Base-by-base conservation (phyloP, 1,139 yeast genomes). In the Diutina pseudorugosa region DNA sequence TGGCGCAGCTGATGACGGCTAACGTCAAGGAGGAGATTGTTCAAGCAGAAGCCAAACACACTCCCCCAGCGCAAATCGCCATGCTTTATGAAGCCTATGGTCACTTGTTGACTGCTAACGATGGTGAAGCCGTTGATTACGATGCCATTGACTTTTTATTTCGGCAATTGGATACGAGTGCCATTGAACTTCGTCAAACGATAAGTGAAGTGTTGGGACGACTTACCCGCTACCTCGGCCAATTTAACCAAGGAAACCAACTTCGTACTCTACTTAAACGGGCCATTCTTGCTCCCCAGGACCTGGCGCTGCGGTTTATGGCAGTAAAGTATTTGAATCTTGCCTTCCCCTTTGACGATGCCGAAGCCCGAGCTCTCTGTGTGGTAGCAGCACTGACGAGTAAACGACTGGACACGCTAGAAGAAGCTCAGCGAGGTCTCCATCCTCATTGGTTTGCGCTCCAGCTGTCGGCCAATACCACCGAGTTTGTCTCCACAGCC, bases 361-460 rank as follows among this genome's bases (percentile, higher is more conserved):
- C 86, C 0, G 79, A 79, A 47, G 88, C 94, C 0, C 73, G 97
- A 55, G 61, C 78, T 52, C 67, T 88, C 44, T 84, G 93, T 61
- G 64, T 90, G 19, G 65, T 85, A 52, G 96, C 90, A 8, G 67
- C 88, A 11, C 68, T 79, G 18, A 61, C 72, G 27, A 66, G 65
- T 3, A 85, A 85, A 58, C 72, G 86, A 52, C 74, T 88, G 1
- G 96, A 89, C 58, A 79, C 84, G 0, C 70, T 83, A 14, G 96
- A 90, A 60, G 97, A 90, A 64, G 85, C 96, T 0, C 66, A 66
- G n/a, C 80, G 80, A 55, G 98, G 98, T 0, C 70, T 93, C 30
- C 83, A 88, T 62, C 97, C 97, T 0, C 79, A 86, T 61, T 78
- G 84, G 80, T 82, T 78, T 61, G 71, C 69, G 52, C 65, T 73